Percentiles rank a stretch among this genome's conserved stretches.
These are phyloP conservation scores for Paxillus rubicundulus DNA, from an alignment of 768 basidiomycete genomes.

Conservation along the genomic window DNA sequence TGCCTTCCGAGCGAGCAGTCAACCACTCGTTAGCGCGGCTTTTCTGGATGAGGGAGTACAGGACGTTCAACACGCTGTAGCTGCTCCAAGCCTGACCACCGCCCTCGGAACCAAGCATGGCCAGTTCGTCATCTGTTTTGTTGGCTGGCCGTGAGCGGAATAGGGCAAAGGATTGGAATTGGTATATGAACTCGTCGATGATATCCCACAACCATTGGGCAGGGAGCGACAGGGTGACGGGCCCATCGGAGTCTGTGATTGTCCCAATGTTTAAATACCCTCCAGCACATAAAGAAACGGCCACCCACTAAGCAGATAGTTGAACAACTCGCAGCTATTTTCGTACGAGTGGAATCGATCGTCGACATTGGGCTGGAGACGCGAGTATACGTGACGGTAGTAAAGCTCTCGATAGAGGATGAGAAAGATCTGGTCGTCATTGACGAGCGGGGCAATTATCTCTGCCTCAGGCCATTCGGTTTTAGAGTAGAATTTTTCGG, in stretches of 20 bases:
- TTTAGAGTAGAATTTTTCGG: conserved; percentile 92
- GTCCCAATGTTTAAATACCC: neutral
- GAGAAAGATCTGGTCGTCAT: conserved; percentile 94
- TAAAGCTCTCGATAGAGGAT: conserved; percentile 96
- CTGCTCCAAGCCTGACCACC: conserved; percentile 91
- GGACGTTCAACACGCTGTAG: conserved; percentile 96
- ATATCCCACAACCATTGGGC: conserved; percentile 99
- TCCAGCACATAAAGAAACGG: neutral
- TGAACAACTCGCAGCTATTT: conserved; percentile 98
- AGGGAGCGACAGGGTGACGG: conserved; percentile 89
- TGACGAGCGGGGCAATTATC: conserved; percentile 89
- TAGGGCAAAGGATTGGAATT: conserved; percentile 94
- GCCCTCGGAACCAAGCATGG: conserved; percentile 75
- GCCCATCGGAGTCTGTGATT: conserved; percentile 78
- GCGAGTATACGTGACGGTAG: conserved; percentile 94
- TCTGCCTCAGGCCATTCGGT: conserved; percentile 98
- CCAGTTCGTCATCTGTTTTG: conserved; percentile 88
- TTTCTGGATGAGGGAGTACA: conserved; percentile 98
- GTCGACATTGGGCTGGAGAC: conserved; percentile 91
- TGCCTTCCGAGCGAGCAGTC: conserved; percentile 74
- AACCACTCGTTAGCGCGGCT: conserved; percentile 94
- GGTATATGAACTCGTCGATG: conserved; percentile 96
- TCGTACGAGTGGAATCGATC: conserved; percentile 98
- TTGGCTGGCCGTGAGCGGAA: conserved; percentile 83
- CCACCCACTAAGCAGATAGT: conserved; percentile 85